Evolutionary conservation across 2,329 filamentous ascomycete genomes (phyloP), one percentile per base, ranked within the genome.

Genomic region (Claviceps lovelessii): DNA sequence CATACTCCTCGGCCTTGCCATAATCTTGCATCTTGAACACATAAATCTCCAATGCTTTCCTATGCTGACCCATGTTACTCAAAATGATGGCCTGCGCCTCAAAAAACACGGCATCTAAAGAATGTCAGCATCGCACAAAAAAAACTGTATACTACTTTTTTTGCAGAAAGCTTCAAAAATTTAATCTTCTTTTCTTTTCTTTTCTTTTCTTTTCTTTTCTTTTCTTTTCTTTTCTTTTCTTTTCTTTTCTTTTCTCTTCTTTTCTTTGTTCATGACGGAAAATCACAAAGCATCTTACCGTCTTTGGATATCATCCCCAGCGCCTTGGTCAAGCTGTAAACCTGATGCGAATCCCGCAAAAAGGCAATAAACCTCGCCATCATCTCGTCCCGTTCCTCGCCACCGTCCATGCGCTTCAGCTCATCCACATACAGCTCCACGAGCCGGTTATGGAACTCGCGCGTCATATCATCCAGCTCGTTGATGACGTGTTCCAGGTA

Each of bases 11-110:
- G 37, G 93, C 93, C 70, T 95, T 97, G 13, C 73, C 74, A 58
- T 88, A 91, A 67, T 95, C 85, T 61, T 86, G 75, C 68, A 98
- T 80, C 68, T 91, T 93, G 72, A 96, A 98, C 33, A 97, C 91
- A 67, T 95, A 98, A 53, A 98, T 95, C 66, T 93, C 86, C n/a
- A 98, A 73, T 0, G 93, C 93, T 70, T 97, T 90, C 65, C 89
- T 90, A 71, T 98, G 90, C 62, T 91, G 86, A 7, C 88, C 89
- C 88, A 97, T 95, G 62, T 93, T 94, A 69, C 88, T 90, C 44
- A 97, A 80, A 23, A 97, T 84, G 48, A 97, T 85, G 7, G 93
- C 93, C 58, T 91, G 84, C 2, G 89, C 83, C 67, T 97, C 91
- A 68, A 86, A 95, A 63, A 96, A 96, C 3, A 81, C 76, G 0